Evolutionary conservation across 2,329 filamentous ascomycete species (phyloP).

Genomic region (Calonectria pauciramosa): DNA sequence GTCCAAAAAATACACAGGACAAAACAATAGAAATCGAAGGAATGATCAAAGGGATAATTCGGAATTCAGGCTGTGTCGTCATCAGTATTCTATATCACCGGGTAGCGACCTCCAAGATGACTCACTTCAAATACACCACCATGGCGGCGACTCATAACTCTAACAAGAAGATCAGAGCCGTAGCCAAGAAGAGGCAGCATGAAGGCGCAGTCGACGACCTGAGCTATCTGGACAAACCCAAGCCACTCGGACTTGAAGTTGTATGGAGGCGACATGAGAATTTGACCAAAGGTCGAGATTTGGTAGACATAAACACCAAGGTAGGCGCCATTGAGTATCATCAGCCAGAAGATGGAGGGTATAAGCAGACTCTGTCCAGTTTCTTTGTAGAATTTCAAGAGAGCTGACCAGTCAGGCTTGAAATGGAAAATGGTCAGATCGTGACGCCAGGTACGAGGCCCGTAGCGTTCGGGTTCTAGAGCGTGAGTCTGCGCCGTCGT

Average conservation of each 20-base stretch:
- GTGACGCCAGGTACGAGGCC: constrained; percentile 33
- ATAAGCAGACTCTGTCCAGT: constrained; percentile 29
- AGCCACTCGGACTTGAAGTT: constrained; percentile 29
- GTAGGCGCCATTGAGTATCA: constrained; percentile 42
- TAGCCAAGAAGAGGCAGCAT: constrained; percentile 37
- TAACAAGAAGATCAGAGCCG: constrained; percentile 34
- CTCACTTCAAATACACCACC: constrained; percentile 1
- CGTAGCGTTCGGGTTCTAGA: constrained; percentile 18
- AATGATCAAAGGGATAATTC: constrained; percentile 8
- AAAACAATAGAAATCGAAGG: neutral
- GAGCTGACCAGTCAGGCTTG: constrained; percentile 31
- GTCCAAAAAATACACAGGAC: constrained; percentile 20
- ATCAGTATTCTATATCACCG: too few species aligned
- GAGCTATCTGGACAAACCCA: constrained; percentile 35
- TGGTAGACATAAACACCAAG: constrained; percentile 44
- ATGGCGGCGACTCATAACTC: neutral
- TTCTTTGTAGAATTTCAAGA: constrained; percentile 35
- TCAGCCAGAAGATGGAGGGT: constrained; percentile 39
- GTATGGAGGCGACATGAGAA: constrained; percentile 38
- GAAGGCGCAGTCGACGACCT: constrained; percentile 37
- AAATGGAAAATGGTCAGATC: constrained; percentile 40
- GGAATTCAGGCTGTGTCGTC: constrained; percentile 25
- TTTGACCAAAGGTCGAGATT: constrained; percentile 36
- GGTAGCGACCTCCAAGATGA: too few species aligned
- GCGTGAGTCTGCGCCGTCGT: constrained; percentile 25